These are phyloP conservation scores for Ambrosia trifida DNA, from an alignment of 129 eudicot genomes.

Conservation along the genomic window DNA sequence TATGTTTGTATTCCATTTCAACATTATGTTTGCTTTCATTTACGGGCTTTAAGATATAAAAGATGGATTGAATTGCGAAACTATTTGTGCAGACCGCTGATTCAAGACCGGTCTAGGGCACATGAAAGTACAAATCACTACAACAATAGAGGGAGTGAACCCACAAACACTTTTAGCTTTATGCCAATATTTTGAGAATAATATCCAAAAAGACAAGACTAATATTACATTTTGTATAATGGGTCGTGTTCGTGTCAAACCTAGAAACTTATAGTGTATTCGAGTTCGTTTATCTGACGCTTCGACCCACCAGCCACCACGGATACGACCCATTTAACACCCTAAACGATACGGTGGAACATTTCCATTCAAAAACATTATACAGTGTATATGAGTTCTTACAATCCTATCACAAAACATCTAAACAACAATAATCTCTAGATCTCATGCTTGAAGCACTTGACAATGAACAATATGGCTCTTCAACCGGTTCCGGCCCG, in stretches of 20 bases:
- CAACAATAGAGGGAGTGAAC: neutral
- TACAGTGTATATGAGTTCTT: conserved; percentile 32
- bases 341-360: neutral
- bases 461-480: conserved; percentile 82
- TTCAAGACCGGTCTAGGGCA: neutral
- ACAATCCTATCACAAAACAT: conserved; percentile 28
- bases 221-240: too few species aligned
- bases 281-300: too few species aligned
- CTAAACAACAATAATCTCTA: conserved; percentile 21
- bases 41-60: neutral
- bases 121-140: neutral
- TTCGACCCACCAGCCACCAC: too few species aligned
- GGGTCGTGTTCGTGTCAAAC: too few species aligned
- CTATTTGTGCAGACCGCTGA: neutral
- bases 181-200: too few species aligned
- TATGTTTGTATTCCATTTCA: neutral
- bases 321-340: too few species aligned
- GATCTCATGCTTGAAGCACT: conserved; percentile 68
- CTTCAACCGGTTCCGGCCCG: conserved; percentile 64
- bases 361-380: conserved; percentile 25
- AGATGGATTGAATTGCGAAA: neutral
- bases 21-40: neutral
- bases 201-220: too few species aligned
- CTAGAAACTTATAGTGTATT: too few species aligned
- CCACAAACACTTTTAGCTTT: too few species aligned